These are phyloP conservation scores for Umbelopsis sp. DNA, from an alignment of 192 early-diverging fungal species.

Conservation along the genomic window DNA sequence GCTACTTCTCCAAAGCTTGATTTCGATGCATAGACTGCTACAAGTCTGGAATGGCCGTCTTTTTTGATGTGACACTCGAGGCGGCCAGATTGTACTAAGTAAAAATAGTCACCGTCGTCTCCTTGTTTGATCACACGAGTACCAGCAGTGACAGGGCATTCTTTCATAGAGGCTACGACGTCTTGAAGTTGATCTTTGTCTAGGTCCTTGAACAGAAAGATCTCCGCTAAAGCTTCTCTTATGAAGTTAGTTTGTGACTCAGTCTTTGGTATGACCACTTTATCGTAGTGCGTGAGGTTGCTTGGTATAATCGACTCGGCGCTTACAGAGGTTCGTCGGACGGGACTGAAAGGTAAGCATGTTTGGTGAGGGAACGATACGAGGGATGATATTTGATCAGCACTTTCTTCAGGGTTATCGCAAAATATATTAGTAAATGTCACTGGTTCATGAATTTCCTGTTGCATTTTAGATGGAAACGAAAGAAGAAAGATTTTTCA, in stretches of 20 bases:
- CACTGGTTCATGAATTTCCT: slow-evolving; percentile 4
- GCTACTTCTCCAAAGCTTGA: slow-evolving; percentile 51
- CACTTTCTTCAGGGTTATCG: background rate
- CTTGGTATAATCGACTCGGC: slow-evolving; percentile 43
- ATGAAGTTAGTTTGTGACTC: slow-evolving; percentile 23
- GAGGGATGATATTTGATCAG: background rate
- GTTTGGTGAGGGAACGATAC: background rate
- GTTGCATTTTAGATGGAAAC: background rate
- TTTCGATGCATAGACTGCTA: slow-evolving; percentile 26
- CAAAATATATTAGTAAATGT: background rate
- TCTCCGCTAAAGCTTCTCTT: slow-evolving; percentile 17
- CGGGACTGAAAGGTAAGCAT: background rate
- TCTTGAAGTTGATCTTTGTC: slow-evolving; percentile 38
- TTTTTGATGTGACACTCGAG: slow-evolving; percentile 35
- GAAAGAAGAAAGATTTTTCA: background rate
- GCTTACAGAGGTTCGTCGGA: slow-evolving; percentile 42
- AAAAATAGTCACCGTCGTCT: slow-evolving; percentile 44
- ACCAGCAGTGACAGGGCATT: slow-evolving; percentile 24
- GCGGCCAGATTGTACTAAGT: slow-evolving; percentile 35
- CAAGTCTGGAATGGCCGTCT: slow-evolving; percentile 6
- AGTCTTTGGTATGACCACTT: slow-evolving; percentile 36
- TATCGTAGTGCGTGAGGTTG: background rate
- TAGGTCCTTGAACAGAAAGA: slow-evolving; percentile 42
- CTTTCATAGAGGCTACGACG: slow-evolving; percentile 41
- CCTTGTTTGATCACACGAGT: slow-evolving; percentile 42